Base-by-base conservation (phyloP, 1,284 basidiomycete species). In the Fistulinella cinereoalba region DNA sequence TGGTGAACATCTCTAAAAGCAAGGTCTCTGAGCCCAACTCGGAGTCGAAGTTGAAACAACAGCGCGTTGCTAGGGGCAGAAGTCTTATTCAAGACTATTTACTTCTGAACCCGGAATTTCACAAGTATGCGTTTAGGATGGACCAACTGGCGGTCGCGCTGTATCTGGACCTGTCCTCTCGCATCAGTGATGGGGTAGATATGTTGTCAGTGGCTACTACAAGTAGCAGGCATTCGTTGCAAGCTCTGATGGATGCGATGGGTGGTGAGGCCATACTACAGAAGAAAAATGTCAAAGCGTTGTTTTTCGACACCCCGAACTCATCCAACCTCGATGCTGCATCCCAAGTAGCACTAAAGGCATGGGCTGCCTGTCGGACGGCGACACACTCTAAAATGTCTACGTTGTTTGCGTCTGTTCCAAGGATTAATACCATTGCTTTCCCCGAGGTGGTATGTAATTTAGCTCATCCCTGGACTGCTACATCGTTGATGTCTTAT, bases 91-190 rank as follows among this genome's bases (percentile, higher is more conserved):
- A 61, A 41, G 50, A 60, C 41, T 28, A 39, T 11, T 53, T 76
- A 24, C 56, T 77, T 12, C 64, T 65, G 38, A 48, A 65, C 24
- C 23, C 56, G 0, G 22, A 48, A 12, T 46, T 53, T 19, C 41
- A 38, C 5, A 73, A 71, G 46, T 58, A 64, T 51, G 70, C 70
- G 0, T 79, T 82, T 44, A 61, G 66, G 46, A 69, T 80, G 62
- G 73, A 71, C 37, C 67, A 64, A 29, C 53, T 82, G 2, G 68
- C 72, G 0, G 53, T 70, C 3, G 61, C 72, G 3, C 58, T 82
- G 15, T 68, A 60, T 54, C 41, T 55, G 16, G 75, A 81, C 37
- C 52, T 68, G 10, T 58, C 58, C 0, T 37, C 78, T 6, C 63
- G 62, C 19, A 61, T 81, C 18, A 47, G 54, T 10, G 56, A 63